Conservation (phyloP, 2,329 filamentous ascomycete species). For the Xylariales sp. region DNA sequence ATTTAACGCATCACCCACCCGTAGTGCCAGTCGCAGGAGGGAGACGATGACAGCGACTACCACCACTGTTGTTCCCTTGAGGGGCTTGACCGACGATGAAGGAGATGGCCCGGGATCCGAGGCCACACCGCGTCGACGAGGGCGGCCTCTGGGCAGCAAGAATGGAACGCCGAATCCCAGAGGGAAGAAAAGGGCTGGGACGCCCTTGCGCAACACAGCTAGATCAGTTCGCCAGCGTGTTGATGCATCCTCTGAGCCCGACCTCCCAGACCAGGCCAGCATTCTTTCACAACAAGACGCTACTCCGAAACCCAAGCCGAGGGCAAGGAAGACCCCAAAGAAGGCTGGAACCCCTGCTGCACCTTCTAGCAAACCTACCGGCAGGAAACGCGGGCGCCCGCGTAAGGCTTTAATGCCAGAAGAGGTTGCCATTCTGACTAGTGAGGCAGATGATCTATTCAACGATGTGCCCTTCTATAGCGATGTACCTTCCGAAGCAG, state of each 20-base stretch:
- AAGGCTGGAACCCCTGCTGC: constrained; percentile 13
- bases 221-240: constrained; percentile 26
- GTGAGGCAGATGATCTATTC: constrained; percentile 6
- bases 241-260: constrained; percentile 20
- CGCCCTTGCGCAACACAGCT: constrained; percentile 34
- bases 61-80: constrained; percentile 48
- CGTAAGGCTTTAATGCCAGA: constrained; percentile 21
- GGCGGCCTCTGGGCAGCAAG: constrained; percentile 40
- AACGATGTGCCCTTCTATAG: background rate
- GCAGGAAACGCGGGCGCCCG: constrained; percentile 25
- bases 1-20: constrained; percentile 35
- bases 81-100: constrained; percentile 38
- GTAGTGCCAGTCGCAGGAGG: constrained; percentile 28
- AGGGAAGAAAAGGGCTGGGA: constrained; percentile 41
- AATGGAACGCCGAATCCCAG: constrained; percentile 49
- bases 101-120: constrained; percentile 7
- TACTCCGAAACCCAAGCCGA: constrained; percentile 29
- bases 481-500: constrained; percentile 2
- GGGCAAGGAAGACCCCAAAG: constrained; percentile 21
- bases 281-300: constrained; percentile 17
- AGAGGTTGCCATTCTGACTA: constrained; percentile 14
- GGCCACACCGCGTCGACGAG: constrained; percentile 21
- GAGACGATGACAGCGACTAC: constrained; percentile 37
- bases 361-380: constrained; percentile 20
- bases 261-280: constrained; percentile 16